Conservation (phyloP, 2,329 filamentous ascomycete genomes). For the Microsporum ferrugineum region DNA sequence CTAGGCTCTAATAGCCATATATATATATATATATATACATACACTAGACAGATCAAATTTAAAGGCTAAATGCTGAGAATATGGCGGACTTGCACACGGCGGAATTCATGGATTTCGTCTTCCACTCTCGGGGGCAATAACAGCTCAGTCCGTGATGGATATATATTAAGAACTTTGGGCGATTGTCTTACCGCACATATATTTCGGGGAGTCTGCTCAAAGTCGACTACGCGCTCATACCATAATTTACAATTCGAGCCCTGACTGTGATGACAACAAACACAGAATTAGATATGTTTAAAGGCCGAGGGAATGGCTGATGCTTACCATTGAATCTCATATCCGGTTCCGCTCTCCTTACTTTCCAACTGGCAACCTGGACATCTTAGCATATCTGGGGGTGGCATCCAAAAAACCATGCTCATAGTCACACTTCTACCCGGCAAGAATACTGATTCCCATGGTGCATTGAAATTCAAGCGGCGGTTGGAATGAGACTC, state of each 20-base stretch:
- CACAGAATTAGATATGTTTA: background rate
- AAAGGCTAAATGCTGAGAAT: background rate
- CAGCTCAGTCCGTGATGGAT: background rate
- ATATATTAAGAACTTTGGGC: background rate
- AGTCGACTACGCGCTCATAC: background rate
- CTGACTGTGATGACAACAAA: background rate
- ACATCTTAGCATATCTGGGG: background rate
- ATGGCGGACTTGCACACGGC: constrained; percentile 6
- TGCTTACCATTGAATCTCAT: constrained; percentile 2
- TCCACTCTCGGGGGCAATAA: background rate
- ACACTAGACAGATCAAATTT: background rate
- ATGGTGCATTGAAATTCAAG: constrained; percentile 5
- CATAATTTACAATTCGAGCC: background rate
- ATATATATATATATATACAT: background rate
- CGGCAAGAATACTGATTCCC: constrained; percentile 7
- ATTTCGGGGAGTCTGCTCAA: background rate
- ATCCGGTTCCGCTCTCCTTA: background rate
- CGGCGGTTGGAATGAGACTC: constrained; percentile 4
- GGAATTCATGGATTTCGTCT: background rate
- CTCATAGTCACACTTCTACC: constrained; percentile 10
- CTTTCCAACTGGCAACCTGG: constrained; percentile 5
- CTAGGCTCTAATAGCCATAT: background rate
- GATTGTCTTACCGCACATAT: background rate
- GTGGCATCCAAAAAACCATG: constrained; percentile 8
- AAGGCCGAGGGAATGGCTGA: background rate